These are phyloP conservation scores for Ochetophila trinervis DNA, from an alignment of 306 rosid species.

Conservation along the genomic window DNA sequence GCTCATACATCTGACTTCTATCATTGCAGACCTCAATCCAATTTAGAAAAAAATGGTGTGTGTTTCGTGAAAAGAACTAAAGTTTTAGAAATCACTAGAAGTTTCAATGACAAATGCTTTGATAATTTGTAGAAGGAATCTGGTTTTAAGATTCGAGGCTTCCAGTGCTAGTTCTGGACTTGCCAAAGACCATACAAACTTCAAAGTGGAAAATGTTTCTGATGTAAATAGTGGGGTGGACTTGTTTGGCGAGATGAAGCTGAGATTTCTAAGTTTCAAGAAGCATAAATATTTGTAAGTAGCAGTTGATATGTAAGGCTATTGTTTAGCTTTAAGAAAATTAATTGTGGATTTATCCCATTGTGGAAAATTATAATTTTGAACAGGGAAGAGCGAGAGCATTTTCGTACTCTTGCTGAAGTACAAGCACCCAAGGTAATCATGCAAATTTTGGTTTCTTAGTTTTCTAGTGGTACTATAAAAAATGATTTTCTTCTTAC, in stretches of 20 bases:
- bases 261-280: conserved; percentile 71
- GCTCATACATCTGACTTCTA: background rate
- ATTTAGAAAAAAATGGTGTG: too few relatives aligned
- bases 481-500: background rate
- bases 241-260: conserved; percentile 59
- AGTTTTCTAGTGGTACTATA: background rate
- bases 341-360: background rate
- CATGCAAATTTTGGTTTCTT: background rate
- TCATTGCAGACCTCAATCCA: conserved; percentile 1
- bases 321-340: conserved; percentile 1
- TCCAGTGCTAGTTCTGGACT: conserved; percentile 18
- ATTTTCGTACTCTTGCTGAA: conserved; percentile 64
- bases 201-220: conserved; percentile 22
- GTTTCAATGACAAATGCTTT: background rate
- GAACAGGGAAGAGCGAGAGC: conserved; percentile 63
- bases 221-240: conserved; percentile 33
- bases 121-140: conserved; percentile 31
- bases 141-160: conserved; percentile 23
- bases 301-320: background rate
- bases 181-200: conserved; percentile 17
- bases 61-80: background rate
- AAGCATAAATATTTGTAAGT: conserved; percentile 67
- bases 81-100: background rate
- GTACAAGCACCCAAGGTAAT: conserved; percentile 78
- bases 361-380: conserved; percentile 15